Conservation (phyloP, 2,329 filamentous ascomycete species). For the Juglanconis juglandina region DNA sequence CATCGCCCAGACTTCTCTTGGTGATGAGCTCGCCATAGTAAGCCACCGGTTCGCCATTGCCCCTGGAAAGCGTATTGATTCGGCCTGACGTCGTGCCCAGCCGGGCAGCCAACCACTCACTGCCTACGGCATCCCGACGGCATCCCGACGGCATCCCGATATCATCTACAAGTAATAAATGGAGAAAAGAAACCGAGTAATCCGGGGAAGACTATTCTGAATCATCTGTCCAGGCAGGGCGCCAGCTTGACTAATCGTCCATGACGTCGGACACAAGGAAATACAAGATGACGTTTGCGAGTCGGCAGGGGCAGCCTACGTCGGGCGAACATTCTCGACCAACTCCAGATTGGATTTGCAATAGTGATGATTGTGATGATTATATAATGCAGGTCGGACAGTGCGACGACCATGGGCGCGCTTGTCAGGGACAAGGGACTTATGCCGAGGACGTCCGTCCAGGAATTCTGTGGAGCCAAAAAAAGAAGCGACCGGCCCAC, state of each 20-base stretch:
- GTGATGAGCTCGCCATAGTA: not conserved
- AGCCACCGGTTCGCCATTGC: not conserved
- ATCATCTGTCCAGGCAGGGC: too few species aligned
- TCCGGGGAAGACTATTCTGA: not conserved
- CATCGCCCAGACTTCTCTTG: not conserved
- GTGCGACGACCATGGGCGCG: not conserved
- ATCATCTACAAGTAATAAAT: too few species aligned
- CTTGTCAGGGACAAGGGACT: not conserved
- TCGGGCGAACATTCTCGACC: constrained; percentile 4
- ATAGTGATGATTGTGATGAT: not conserved
- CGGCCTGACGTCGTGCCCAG: not conserved
- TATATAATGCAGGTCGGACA: not conserved
- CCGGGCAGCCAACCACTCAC: not conserved
- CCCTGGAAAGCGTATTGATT: not conserved
- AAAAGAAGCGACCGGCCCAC: too few species aligned
- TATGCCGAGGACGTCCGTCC: too few species aligned
- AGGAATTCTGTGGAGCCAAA: not conserved
- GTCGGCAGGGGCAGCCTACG: not conserved
- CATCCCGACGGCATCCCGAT: too few species aligned
- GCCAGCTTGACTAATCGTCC: not conserved
- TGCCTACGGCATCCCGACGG: too few species aligned
- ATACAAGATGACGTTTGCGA: not conserved
- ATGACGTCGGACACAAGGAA: not conserved
- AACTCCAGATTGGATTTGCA: not conserved
- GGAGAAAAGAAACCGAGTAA: too few species aligned